Evolutionary conservation across 805 yeast genomes (phyloP), one percentile per base, ranked within the genome.

Genomic region (Saccharomycopsis sp.): DNA sequence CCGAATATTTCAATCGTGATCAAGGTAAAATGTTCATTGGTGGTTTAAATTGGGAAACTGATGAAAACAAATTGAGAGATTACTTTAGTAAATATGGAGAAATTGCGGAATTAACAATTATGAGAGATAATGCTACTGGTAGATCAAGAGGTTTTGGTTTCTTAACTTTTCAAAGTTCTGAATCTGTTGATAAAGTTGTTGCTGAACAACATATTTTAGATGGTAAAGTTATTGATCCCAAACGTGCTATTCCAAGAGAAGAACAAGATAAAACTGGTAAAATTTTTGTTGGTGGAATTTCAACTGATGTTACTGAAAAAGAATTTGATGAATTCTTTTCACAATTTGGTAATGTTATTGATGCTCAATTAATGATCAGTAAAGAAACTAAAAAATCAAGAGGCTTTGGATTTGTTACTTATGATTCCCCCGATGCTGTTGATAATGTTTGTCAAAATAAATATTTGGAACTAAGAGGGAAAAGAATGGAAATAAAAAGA

Each of bases 41-140:
- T 48, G 98, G 98, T 37, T 74, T 89, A 52, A 92, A 89, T 55
- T 89, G 97, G 97, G 96, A 89, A 56, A 89, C 98, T 13, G 79
- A 88, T 12, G 97, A 89, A 55, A 94, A 87, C 48, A 75, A 81
- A 26, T 64, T 89, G 61, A 76, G 71, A 50, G 79, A 76, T 41
- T 89, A 89, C 58, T 89, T 89, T 58, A 66, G 79, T 36, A 79
- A 88, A 59, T 89, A 74, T 57, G 98, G 98, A 51, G 89, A 81
- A 49, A 88, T 89, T 40, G 58, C 75, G 31, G 96, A 88, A 50
- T 74, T 83, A 53, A 84, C 89, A 30, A 89, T 89, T 47, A 89
- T 92, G 97, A 80, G 92, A 53, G 97, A 89, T 57, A 70, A 74
- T 31, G 65, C 70, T 34, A 82, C 92, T 5, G 96, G 96, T 31